Conservation (phyloP, 2,329 filamentous ascomycete species). For the Ramularia collo-cygni region DNA sequence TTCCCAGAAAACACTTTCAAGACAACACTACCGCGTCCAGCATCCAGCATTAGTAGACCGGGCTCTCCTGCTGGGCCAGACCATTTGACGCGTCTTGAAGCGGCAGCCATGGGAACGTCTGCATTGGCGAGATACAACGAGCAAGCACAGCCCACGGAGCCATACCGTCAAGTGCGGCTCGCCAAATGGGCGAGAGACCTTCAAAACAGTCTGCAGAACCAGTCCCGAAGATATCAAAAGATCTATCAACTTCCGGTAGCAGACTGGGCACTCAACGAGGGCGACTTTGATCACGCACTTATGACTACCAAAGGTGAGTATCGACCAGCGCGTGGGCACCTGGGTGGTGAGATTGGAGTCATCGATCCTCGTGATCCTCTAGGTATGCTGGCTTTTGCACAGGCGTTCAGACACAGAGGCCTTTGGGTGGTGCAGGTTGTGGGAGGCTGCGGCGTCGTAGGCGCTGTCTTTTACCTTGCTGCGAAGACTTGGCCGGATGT, state of each 20-base stretch:
- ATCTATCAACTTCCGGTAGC: slow-evolving; percentile 49
- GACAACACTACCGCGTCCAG: slow-evolving; percentile 25
- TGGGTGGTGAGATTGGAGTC: slow-evolving; percentile 31
- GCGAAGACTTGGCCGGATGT: slow-evolving; percentile 29
- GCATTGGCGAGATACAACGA: slow-evolving; percentile 46
- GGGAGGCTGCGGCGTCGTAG: slow-evolving; percentile 66
- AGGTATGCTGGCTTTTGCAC: slow-evolving; percentile 62
- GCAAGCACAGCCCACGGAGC: slow-evolving; percentile 53
- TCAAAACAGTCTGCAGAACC: slow-evolving; percentile 66
- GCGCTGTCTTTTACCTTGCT: slow-evolving; percentile 50
- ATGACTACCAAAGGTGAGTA: slow-evolving; percentile 22
- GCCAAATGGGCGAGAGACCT: slow-evolving; percentile 78
- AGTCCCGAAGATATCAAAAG: slow-evolving; percentile 63
- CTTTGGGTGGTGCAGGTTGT: slow-evolving; percentile 66
- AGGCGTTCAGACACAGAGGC: slow-evolving; percentile 52
- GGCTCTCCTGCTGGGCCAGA: slow-evolving; percentile 25
- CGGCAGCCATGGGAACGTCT: slow-evolving; percentile 9
- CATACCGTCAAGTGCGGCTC: slow-evolving; percentile 60
- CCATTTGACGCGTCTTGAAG: slow-evolving; percentile 11
- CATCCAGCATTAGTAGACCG: slow-evolving; percentile 29
- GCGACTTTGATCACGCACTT: slow-evolving; percentile 22
- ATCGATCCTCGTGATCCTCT: slow-evolving; percentile 66
- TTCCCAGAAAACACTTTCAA: slow-evolving; percentile 25
- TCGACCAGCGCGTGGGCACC: slow-evolving; percentile 24
- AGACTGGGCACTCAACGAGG: slow-evolving; percentile 53